Conservation (phyloP, 768 basidiomycete genomes). For the Naematelia aurantialba region DNA sequence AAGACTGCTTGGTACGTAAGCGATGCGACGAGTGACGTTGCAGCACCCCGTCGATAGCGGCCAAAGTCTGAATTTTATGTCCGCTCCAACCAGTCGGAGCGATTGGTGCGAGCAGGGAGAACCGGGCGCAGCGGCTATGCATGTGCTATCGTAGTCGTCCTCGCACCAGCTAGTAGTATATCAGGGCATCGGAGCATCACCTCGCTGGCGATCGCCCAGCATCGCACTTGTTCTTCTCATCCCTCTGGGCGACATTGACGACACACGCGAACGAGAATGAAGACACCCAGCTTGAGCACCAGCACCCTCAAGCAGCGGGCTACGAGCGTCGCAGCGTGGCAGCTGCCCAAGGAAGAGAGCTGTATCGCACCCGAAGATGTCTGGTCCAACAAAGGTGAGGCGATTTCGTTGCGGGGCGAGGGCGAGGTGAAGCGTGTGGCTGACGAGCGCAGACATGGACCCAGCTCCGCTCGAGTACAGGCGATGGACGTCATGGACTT, state of each 20-base stretch:
- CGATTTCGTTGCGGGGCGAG: not conserved
- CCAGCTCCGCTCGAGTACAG: slow-evolving; percentile 29
- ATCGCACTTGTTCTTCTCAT: not conserved
- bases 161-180: too few relatives aligned
- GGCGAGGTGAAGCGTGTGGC: slow-evolving; percentile 5
- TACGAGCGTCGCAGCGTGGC: slow-evolving; percentile 18
- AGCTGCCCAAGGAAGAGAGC: slow-evolving; percentile 38
- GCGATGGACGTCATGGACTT: slow-evolving; percentile 33
- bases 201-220: not conserved
- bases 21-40: too few relatives aligned
- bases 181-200: not conserved
- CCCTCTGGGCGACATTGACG: not conserved
- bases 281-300: not conserved
- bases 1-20: too few relatives aligned
- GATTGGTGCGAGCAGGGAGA: too few relatives aligned
- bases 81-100: too few relatives aligned
- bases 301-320: not conserved
- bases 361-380: slow-evolving; percentile 35
- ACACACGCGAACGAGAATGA: not conserved
- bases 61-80: too few relatives aligned
- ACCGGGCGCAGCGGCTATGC: too few relatives aligned
- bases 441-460: slow-evolving; percentile 34
- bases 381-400: slow-evolving; percentile 38
- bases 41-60: too few relatives aligned
- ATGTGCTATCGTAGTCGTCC: too few relatives aligned